Evolutionary conservation across 2,329 filamentous ascomycete species (phyloP).

Genomic region (Aspergillus novofumigatus): DNA sequence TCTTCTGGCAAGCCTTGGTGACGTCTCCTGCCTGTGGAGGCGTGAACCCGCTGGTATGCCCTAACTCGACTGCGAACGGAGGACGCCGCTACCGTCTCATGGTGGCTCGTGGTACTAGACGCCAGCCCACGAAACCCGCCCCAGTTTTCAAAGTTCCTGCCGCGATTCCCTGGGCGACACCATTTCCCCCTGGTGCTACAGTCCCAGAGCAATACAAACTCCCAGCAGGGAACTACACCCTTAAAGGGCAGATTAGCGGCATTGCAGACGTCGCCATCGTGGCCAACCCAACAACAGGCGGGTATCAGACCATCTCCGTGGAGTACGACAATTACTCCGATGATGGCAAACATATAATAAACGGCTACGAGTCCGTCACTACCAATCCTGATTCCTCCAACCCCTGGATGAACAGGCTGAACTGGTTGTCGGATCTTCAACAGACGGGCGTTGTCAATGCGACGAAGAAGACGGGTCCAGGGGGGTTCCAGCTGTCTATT

Average conservation of each 20-base stretch:
- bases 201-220: conserved; percentile 2
- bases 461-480: conserved; percentile 38
- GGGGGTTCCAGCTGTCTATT: conserved; percentile 39
- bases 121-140: conserved; percentile 21
- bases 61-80: conserved; percentile 36
- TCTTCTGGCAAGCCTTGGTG: conserved; percentile 41
- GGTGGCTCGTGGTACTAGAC: conserved; percentile 37
- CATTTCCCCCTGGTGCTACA: conserved; percentile 4
- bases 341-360: conserved; percentile 28
- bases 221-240: conserved; percentile 11
- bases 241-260: conserved; percentile 12
- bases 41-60: conserved; percentile 41
- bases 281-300: not conserved
- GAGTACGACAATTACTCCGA: conserved; percentile 38
- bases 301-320: conserved; percentile 28
- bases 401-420: conserved; percentile 20
- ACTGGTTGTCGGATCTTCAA: conserved; percentile 40
- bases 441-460: conserved; percentile 27
- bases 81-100: conserved; percentile 40
- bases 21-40: conserved; percentile 43
- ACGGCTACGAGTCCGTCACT: conserved; percentile 36
- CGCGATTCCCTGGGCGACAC: conserved; percentile 16
- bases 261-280: conserved; percentile 7
- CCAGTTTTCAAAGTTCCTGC: conserved; percentile 22
- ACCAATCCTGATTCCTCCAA: conserved; percentile 14